phyloP scores from a whole-genome alignment of 129 eudicot genomes.

The Ambrosia artemisiifolia region DNA sequence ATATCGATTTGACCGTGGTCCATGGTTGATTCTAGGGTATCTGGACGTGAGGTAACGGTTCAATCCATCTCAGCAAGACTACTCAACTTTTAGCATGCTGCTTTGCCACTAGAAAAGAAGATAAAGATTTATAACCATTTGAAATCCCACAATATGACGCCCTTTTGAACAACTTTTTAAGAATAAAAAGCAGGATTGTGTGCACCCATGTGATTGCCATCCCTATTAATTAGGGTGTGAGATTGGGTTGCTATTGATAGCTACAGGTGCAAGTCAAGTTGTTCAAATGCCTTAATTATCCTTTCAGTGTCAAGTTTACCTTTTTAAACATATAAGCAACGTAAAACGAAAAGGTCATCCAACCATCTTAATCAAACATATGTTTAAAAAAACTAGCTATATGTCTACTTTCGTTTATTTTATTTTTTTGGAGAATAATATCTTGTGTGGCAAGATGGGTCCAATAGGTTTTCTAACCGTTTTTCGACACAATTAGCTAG shows the following conservation, averaged over 20 bases:
- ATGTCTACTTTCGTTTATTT: too few species aligned
- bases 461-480: too few species aligned
- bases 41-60: background rate
- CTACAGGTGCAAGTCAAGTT: background rate
- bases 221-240: background rate
- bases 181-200: background rate
- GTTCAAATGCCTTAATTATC: background rate
- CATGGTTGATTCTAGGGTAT: background rate
- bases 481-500: too few species aligned
- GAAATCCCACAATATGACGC: background rate
- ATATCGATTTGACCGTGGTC: background rate
- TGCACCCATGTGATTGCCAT: conserved; percentile 4
- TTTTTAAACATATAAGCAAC: background rate
- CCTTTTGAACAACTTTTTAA: background rate
- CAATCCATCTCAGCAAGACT: background rate
- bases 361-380: too few species aligned
- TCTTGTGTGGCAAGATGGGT: too few species aligned
- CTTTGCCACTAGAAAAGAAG: background rate
- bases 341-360: background rate
- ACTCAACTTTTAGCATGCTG: background rate
- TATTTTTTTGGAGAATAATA: too few species aligned
- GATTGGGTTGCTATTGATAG: background rate
- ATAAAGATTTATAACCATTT: background rate
- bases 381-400: too few species aligned
- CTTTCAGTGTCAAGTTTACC: background rate